Base-by-base conservation (phyloP, 306 rosid genomes). In the Pyrus betulifolia region DNA sequence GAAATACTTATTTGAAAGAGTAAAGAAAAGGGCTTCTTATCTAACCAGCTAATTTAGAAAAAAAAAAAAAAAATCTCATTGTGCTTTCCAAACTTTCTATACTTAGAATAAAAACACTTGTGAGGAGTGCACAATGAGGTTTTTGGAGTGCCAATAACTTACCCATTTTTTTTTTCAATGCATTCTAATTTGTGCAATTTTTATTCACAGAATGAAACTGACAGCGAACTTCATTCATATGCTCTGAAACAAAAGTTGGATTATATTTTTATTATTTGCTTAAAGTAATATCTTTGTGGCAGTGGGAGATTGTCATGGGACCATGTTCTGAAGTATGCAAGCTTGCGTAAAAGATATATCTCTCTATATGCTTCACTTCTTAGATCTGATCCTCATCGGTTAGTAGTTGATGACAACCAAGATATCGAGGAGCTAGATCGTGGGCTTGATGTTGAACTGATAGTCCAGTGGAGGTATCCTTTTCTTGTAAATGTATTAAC, bases 281-380 rank as follows among this genome's bases (percentile, higher is more conserved):
- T 22, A 76, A 62, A 70, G 79, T 67, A 40, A 74, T 71, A 67
- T 69, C 40, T 67, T 82, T 78, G 63, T 86, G 81, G 83, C 96
- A 95, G 99, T 87, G 99, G 99, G 78, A 90, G 88, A 83, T 80
- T 92, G 93, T 86, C 99, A 28, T 95, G 97, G 99, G 96, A 92
- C 78, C 96, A 95, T 76, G 97, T 95, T 88, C 85, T 92, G 82
- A 92, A 84, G 91, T 90, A 87, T 74, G 89, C 97, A 71, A 87
- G 87, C 54, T 84, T 95, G 83, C 93, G 90, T 75, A 95, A 92
- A 87, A 88, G 83, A 90, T 95, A 95, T 72, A 83, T 95, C 51
- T 83, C 91, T 74, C 86, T 92, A 22, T 95, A 92, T 84, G 97
- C 92, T 81, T 88, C 96, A 15, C 85, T 89, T 67, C 97, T 95